These are phyloP conservation scores for Thielaviopsis euricoi DNA, from an alignment of 2,329 filamentous ascomycete species.

Conservation along the genomic window DNA sequence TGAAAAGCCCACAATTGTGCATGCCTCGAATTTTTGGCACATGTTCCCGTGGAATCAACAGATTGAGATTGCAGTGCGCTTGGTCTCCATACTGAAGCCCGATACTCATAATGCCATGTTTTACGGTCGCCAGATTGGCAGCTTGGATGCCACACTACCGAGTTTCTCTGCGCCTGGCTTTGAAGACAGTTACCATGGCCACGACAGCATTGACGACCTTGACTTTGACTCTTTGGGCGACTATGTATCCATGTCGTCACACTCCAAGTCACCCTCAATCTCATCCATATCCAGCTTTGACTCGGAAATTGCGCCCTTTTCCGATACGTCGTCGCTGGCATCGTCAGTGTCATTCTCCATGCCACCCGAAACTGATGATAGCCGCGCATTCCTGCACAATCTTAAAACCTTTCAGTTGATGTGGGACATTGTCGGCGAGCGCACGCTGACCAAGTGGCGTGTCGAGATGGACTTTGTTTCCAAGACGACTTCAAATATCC, in stretches of 20 bases:
- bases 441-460: constrained; percentile 33
- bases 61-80: constrained; percentile 26
- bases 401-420: constrained; percentile 32
- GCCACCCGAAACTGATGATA: constrained; percentile 6
- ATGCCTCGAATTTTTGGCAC: constrained; percentile 33
- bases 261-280: constrained; percentile 1
- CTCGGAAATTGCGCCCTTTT: constrained; percentile 9
- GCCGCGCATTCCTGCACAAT: constrained; percentile 28
- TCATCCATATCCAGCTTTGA: constrained; percentile 5
- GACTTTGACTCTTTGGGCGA: background rate
- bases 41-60: constrained; percentile 32
- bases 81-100: constrained; percentile 28
- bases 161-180: background rate
- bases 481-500: constrained; percentile 11
- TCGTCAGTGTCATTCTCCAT: constrained; percentile 8
- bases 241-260: background rate
- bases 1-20: constrained; percentile 29
- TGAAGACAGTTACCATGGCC: too few relatives aligned
- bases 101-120: constrained; percentile 29
- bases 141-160: constrained; percentile 13
- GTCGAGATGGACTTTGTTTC: constrained; percentile 24
- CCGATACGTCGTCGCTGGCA: constrained; percentile 8
- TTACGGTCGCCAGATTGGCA: constrained; percentile 34
- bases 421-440: constrained; percentile 34
- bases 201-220: background rate